phyloP scores from a whole-genome alignment of 139 green algal genomes.

The Coelastrella sp. region DNA sequence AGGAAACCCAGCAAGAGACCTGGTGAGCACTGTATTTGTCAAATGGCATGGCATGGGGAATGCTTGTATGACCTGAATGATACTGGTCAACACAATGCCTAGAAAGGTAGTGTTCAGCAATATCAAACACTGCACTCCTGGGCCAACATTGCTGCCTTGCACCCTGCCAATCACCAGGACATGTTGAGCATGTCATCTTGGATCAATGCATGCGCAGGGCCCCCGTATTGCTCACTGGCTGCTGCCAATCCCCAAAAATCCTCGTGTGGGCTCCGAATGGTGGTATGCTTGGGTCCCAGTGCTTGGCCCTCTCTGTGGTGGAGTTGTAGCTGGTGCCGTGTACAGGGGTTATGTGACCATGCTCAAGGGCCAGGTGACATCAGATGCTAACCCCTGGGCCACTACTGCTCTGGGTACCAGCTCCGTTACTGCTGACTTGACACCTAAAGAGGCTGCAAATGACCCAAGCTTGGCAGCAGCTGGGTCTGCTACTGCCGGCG shows the following conservation, averaged over 20 bases:
- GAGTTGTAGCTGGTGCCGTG: slow-evolving; percentile 12
- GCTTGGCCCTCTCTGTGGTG: slow-evolving; percentile 30
- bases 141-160: no score
- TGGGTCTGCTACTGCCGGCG: neutral
- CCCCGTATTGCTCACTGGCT: slow-evolving; percentile 48
- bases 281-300: slow-evolving; percentile 46
- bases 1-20: slow-evolving; percentile 45
- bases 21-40: neutral
- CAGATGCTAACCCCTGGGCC: slow-evolving; percentile 44
- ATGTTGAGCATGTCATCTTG: no score
- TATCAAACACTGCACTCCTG: no score
- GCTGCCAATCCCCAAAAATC: slow-evolving; percentile 44
- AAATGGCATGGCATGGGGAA: neutral
- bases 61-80: no score
- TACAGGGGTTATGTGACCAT: slow-evolving; percentile 30
- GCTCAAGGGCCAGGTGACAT: slow-evolving; percentile 29
- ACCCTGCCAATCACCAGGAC: no score
- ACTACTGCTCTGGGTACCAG: slow-evolving; percentile 17
- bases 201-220: neutral
- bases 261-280: slow-evolving; percentile 32
- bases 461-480: neutral
- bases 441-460: neutral
- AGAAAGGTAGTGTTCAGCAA: no score
- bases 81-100: no score
- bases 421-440: slow-evolving; percentile 16